A percentile compares a stretch with the other conserved stretches of the same genome.
These are phyloP conservation scores for Teratosphaeria destructans DNA, from an alignment of 2,329 filamentous ascomycete genomes.

Conservation along the genomic window DNA sequence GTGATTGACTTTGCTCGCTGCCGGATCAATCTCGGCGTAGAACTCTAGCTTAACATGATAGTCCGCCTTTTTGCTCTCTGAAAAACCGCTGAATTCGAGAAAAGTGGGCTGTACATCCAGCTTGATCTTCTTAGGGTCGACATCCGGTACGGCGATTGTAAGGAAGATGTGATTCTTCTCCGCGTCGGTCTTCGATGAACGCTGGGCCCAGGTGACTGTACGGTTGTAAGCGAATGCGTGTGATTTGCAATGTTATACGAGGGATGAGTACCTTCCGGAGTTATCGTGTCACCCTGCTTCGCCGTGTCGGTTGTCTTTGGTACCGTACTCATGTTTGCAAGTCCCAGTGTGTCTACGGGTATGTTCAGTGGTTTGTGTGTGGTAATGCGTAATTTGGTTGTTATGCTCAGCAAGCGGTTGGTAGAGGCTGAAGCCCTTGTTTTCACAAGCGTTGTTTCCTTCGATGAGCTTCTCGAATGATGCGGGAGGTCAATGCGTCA, in stretches of 20 bases:
- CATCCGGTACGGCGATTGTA: constrained; percentile 80
- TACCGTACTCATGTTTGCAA: neutral
- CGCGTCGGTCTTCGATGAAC: constrained; percentile 68
- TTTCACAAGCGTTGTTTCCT: neutral
- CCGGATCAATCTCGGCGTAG: constrained; percentile 80
- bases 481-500: neutral
- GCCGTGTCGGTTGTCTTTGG: constrained; percentile 19
- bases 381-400: constrained; percentile 5
- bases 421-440: neutral
- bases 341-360: constrained; percentile 21
- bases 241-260: neutral
- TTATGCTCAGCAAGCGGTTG: neutral
- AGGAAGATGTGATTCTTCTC: constrained; percentile 93
- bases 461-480: neutral
- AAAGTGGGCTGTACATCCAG: constrained; percentile 70
- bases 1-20: constrained; percentile 77
- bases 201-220: constrained; percentile 93
- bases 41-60: constrained; percentile 83
- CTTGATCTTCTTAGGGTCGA: constrained; percentile 63
- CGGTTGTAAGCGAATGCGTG: neutral
- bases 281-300: constrained; percentile 21
- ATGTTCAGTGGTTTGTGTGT: constrained; percentile 8
- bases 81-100: constrained; percentile 74
- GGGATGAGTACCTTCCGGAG: constrained; percentile 24
- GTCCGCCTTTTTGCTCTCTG: constrained; percentile 70